Conservation (phyloP, 176 grass and related monocot genomes). For the Chrysopogon serrulatus region DNA sequence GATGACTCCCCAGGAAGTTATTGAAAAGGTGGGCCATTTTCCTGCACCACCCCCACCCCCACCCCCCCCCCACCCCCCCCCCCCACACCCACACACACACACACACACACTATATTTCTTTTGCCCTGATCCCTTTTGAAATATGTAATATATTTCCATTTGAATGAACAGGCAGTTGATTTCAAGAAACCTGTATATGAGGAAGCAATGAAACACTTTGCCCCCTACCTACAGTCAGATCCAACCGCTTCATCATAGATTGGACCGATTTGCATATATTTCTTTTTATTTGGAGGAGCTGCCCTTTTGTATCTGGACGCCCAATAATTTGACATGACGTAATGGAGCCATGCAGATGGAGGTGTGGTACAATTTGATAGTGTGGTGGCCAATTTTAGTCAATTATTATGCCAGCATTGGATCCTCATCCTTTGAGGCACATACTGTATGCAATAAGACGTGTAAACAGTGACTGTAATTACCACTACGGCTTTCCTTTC, state of each 20-base stretch:
- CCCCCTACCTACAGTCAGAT: constrained; percentile 58
- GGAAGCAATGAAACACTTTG: constrained; percentile 70
- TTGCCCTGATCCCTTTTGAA: not conserved
- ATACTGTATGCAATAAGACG: not conserved
- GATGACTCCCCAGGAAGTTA: constrained; percentile 82
- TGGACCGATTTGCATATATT: not conserved
- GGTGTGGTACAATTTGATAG: not conserved
- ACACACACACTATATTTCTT: too few species aligned
- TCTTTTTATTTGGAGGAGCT: not conserved
- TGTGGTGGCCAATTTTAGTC: not conserved
- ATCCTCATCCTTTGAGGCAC: not conserved
- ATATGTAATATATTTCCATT: constrained; percentile 25
- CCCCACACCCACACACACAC: too few species aligned
- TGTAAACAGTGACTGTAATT: not conserved
- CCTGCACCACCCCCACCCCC: too few species aligned
- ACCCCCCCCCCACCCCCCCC: too few species aligned
- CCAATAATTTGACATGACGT: not conserved
- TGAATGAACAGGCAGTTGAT: constrained; percentile 61
- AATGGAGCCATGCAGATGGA: not conserved
- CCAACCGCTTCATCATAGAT: constrained; percentile 25
- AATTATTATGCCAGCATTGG: not conserved
- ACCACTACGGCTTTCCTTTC: not conserved
- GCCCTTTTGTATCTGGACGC: not conserved
- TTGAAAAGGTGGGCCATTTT: constrained; percentile 61
- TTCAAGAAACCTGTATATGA: constrained; percentile 95